These are phyloP conservation scores for Solanum hybrid DNA, from an alignment of 305 asterid genomes.

Conservation along the genomic window DNA sequence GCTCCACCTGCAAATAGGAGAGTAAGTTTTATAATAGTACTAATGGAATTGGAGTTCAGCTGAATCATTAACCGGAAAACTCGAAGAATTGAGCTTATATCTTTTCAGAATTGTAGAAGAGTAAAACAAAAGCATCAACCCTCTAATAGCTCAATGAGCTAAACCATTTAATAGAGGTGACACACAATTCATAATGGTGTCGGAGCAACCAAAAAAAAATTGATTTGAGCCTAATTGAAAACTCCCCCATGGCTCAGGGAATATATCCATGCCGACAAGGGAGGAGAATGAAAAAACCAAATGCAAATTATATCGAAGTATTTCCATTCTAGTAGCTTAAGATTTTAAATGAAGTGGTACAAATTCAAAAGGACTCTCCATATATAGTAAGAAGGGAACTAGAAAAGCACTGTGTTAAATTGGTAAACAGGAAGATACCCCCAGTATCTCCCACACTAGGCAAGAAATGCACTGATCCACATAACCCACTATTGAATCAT, in stretches of 20 bases:
- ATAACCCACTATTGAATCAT: background rate
- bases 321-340: background rate
- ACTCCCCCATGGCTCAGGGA: background rate
- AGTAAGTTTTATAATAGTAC: background rate
- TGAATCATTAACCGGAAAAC: background rate
- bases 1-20: conserved; percentile 22
- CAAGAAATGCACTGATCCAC: background rate
- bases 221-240: background rate
- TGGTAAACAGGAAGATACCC: too few species aligned
- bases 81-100: background rate
- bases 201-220: background rate
- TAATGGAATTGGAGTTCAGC: background rate
- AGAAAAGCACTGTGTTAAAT: too few species aligned
- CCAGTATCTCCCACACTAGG: background rate
- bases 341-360: background rate
- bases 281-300: background rate
- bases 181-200: background rate
- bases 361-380: background rate
- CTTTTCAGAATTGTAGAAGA: background rate
- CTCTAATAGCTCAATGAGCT: background rate
- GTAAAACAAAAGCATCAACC: background rate
- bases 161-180: background rate
- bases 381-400: too few species aligned
- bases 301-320: background rate
- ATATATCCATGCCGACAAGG: background rate